phyloP scores from a whole-genome alignment of 2,329 filamentous ascomycete genomes.

The Calonectria henricotiae region DNA sequence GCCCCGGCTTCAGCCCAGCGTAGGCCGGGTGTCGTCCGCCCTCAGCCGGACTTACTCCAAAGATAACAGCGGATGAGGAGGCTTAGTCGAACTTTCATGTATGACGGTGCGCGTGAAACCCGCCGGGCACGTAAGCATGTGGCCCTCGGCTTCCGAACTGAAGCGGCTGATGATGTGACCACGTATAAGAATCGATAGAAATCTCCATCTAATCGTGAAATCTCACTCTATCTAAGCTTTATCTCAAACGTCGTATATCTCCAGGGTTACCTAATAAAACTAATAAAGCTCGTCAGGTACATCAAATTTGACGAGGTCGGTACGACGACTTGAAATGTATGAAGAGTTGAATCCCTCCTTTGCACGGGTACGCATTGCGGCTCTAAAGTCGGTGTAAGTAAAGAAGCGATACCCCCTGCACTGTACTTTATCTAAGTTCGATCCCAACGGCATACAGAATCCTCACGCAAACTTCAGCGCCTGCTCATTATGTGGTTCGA shows the following conservation, averaged over 20 bases:
- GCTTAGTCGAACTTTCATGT: not conserved
- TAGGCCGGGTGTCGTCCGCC: slow-evolving; percentile 16
- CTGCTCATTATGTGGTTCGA: slow-evolving; percentile 43
- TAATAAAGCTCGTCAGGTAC: not conserved
- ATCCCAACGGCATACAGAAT: slow-evolving; percentile 27
- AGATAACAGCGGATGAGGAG: not conserved
- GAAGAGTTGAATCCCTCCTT: slow-evolving; percentile 63
- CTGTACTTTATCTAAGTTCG: not conserved
- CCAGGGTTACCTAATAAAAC: not conserved
- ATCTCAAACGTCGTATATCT: not conserved
- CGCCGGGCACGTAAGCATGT: slow-evolving; percentile 17
- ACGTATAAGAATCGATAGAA: slow-evolving; percentile 21
- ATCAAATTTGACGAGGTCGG: not conserved
- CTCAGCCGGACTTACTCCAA: slow-evolving; percentile 16
- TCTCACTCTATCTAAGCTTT: not conserved
- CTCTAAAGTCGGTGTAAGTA: slow-evolving; percentile 66
- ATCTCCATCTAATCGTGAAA: not conserved
- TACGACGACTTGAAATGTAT: slow-evolving; percentile 52
- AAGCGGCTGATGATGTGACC: not conserved
- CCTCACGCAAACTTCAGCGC: slow-evolving; percentile 29
- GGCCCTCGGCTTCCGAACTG: slow-evolving; percentile 31
- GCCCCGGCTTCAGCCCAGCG: not conserved
- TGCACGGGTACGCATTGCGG: slow-evolving; percentile 65
- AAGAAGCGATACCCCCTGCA: not conserved
- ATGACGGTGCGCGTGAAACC: not conserved